phyloP scores from a whole-genome alignment of 192 early-diverging fungal genomes.

The Dimargaris xerosporica region DNA sequence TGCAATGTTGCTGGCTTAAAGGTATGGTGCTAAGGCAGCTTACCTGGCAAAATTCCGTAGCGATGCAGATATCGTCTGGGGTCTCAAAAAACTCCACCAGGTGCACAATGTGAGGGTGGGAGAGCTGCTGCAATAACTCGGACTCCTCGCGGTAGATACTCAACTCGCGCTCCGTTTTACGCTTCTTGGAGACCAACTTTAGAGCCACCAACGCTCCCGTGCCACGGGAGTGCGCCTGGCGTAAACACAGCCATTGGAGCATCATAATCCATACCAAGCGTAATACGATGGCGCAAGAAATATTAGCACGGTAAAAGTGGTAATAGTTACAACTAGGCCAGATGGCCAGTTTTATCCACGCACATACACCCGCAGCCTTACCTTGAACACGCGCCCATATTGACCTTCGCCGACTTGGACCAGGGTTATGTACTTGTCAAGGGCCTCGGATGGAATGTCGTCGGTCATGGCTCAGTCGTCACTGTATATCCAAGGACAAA shows the following conservation, averaged over 20 bases:
- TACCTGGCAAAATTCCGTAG: conserved; percentile 29
- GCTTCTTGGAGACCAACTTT: conserved; percentile 27
- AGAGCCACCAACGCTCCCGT: conserved; percentile 24
- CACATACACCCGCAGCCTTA: background rate
- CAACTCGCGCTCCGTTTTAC: conserved; percentile 23
- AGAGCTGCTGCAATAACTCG: conserved; percentile 25
- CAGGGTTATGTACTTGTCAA: conserved; percentile 25
- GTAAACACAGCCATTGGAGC: too few relatives aligned
- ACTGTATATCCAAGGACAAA: too few relatives aligned
- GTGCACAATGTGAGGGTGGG: conserved; percentile 28
- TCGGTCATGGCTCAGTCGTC: too few relatives aligned
- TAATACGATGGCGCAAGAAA: too few relatives aligned
- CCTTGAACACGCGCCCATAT: conserved; percentile 31
- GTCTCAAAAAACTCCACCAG: conserved; percentile 33
- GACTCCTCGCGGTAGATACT: conserved; percentile 31
- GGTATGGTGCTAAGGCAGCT: too few relatives aligned
- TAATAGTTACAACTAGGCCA: too few relatives aligned
- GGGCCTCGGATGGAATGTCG: conserved; percentile 2
- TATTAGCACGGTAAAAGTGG: too few relatives aligned
- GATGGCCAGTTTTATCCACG: too few relatives aligned
- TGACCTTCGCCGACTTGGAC: conserved; percentile 32
- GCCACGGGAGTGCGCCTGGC: conserved; percentile 19
- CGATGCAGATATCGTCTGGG: conserved; percentile 27
- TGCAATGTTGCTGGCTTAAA: too few relatives aligned
- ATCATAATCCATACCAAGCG: too few relatives aligned